phyloP scores from a whole-genome alignment of 177 flowering plant species.

The Telopea speciosissima region DNA sequence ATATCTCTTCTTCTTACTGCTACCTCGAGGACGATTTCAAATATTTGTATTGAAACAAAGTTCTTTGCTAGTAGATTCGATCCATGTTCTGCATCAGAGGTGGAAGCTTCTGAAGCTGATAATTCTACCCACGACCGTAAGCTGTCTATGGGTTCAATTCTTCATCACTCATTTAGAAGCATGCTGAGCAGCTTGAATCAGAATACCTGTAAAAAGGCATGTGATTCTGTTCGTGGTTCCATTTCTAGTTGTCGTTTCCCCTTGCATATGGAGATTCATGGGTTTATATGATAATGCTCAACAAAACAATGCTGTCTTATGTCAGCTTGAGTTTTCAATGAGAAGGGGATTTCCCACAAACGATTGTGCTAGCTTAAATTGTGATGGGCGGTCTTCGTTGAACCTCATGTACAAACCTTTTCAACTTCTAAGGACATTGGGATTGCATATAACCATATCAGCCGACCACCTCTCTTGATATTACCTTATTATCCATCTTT shows the following conservation, averaged over 20 bases:
- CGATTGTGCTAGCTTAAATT: too few species aligned
- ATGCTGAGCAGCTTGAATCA: constrained; percentile 36
- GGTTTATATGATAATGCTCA: too few species aligned
- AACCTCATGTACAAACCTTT: too few species aligned
- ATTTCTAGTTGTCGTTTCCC: neutral
- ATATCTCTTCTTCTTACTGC: constrained; percentile 96
- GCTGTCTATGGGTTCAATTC: constrained; percentile 37
- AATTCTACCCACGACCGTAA: constrained; percentile 38
- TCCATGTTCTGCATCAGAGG: constrained; percentile 66
- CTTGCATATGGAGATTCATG: neutral
- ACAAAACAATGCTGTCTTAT: neutral
- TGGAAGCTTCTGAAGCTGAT: constrained; percentile 45
- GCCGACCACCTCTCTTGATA: too few species aligned
- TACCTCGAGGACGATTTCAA: constrained; percentile 79
- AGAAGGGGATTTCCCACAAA: too few species aligned
- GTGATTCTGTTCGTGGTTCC: neutral
- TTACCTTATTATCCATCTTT: too few species aligned
- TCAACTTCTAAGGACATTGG: too few species aligned
- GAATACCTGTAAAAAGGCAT: constrained; percentile 69
- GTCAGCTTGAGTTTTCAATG: neutral
- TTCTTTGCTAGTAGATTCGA: constrained; percentile 59
- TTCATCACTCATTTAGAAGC: constrained; percentile 51
- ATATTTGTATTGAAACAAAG: constrained; percentile 76
- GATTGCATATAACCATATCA: too few species aligned
- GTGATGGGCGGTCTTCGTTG: too few species aligned